Percentiles rank a stretch among this genome's conserved stretches.
Conservation (phyloP, 2,329 filamentous ascomycete genomes). For the Mycogone perniciosa region DNA sequence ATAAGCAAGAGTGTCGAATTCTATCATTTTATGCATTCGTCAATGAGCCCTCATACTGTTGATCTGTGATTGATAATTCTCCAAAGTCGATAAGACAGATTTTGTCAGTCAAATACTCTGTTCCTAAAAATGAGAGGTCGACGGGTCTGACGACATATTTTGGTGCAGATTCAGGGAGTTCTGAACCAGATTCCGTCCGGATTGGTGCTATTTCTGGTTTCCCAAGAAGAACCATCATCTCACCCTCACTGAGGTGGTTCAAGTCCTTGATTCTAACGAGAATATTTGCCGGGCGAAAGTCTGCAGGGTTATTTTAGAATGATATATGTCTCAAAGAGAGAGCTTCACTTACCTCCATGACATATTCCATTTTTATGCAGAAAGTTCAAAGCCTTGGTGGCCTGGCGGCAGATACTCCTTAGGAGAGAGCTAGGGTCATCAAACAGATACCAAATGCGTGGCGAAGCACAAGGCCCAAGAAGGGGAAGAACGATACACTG, state of each 20-base stretch:
- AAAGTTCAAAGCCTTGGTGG: constrained; percentile 17
- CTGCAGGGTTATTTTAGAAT: constrained; percentile 10
- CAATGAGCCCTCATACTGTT: too few relatives aligned
- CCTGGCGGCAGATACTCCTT: constrained; percentile 18
- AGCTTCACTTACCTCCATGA: constrained; percentile 26
- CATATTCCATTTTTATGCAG: constrained; percentile 24
- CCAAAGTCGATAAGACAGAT: constrained; percentile 21
- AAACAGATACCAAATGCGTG: constrained; percentile 8
- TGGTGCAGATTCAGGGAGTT: constrained; percentile 14
- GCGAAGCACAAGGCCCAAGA: constrained; percentile 22
- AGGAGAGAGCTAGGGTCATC: constrained; percentile 8
- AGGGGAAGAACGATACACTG: constrained; percentile 21
- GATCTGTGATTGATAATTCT: constrained; percentile 16
- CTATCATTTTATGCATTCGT: too few relatives aligned
- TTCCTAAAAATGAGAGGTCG: neutral
- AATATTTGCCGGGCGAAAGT: constrained; percentile 25
- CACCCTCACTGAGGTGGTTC: constrained; percentile 18
- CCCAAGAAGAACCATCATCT: constrained; percentile 17
- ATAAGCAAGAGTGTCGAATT: too few relatives aligned
- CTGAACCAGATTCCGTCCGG: constrained; percentile 5
- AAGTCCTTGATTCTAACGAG: constrained; percentile 18
- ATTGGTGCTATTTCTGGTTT: constrained; percentile 9
- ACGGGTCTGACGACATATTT: constrained; percentile 20
- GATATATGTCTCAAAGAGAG: too few relatives aligned
- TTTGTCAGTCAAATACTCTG: constrained; percentile 13